These are phyloP conservation scores for Mycena kentingensis DNA, from an alignment of 768 basidiomycete genomes.

Conservation along the genomic window DNA sequence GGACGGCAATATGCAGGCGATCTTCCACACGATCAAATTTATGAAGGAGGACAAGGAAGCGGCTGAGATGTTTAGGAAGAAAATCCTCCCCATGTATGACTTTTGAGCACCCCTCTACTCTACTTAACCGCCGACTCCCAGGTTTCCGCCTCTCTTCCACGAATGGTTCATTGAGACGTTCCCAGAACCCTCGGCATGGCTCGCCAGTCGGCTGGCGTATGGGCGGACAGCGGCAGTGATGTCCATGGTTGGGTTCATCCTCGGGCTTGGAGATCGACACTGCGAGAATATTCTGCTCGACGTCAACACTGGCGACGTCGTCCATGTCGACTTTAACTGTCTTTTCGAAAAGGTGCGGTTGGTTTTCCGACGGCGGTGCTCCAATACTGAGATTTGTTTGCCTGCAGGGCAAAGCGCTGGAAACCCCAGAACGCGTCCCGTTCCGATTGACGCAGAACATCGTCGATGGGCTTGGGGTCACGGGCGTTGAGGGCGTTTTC, in stretches of 20 bases:
- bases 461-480: conserved; percentile 89
- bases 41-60: conserved; percentile 50
- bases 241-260: conserved; percentile 97
- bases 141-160: conserved; percentile 86
- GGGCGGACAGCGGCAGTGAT: conserved; percentile 92
- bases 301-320: conserved; percentile 80
- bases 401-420: conserved; percentile 70
- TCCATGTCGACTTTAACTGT: conserved; percentile 98
- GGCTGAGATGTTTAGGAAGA: conserved; percentile 49
- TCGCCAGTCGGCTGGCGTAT: conserved; percentile 84
- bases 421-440: conserved; percentile 89
- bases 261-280: conserved; percentile 98
- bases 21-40: conserved; percentile 56
- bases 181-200: conserved; percentile 95
- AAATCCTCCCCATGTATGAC: conserved; percentile 61
- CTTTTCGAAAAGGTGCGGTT: conserved; percentile 85
- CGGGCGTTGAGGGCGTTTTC: conserved; percentile 92
- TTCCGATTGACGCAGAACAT: conserved; percentile 94
- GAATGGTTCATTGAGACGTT: conserved; percentile 98
- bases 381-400: conserved; percentile 28
- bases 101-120: not conserved
- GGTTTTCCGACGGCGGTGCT: not conserved
- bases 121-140: conserved; percentile 28
- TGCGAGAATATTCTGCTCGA: conserved; percentile 96
- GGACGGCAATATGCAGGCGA: conserved; percentile 42